A percentile compares a stretch with the other conserved stretches of the same genome.
Conservation (phyloP, 306 rosid genomes). For the Pyrus communis region DNA sequence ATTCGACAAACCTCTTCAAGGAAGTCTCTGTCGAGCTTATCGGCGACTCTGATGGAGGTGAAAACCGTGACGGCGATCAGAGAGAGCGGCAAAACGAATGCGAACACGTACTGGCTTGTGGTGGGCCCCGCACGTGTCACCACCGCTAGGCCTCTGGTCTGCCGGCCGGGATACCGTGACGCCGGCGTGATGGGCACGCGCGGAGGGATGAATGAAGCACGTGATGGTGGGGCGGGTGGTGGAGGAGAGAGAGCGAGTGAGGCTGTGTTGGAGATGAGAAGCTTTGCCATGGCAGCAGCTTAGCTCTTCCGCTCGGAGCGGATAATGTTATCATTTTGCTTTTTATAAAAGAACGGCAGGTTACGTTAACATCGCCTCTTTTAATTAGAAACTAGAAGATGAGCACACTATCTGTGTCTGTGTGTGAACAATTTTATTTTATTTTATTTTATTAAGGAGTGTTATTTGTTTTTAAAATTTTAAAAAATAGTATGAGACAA, state of each 20-base stretch:
- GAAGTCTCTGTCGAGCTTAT: constrained; percentile 60
- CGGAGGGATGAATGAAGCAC: constrained; percentile 14
- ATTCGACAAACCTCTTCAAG: constrained; percentile 57
- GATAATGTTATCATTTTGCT: background rate
- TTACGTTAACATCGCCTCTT: too few relatives aligned
- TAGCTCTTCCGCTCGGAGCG: background rate
- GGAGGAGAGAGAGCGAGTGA: constrained; percentile 8
- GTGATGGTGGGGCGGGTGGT: constrained; percentile 3
- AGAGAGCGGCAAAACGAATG: constrained; percentile 56
- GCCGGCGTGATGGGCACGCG: constrained; percentile 12
- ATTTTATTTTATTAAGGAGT: too few relatives aligned
- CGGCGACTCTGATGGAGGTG: constrained; percentile 48
- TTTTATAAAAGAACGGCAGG: background rate
- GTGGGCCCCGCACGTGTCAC: constrained; percentile 60
- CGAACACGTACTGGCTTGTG: constrained; percentile 43
- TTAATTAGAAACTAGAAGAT: too few relatives aligned
- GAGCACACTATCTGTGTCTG: too few relatives aligned
- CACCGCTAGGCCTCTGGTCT: constrained; percentile 23
- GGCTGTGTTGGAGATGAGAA: constrained; percentile 31
- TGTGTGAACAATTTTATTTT: too few relatives aligned
- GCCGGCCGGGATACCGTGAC: constrained; percentile 6
- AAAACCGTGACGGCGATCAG: constrained; percentile 56
- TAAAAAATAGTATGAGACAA: too few relatives aligned
- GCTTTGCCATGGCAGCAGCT: constrained; percentile 43
- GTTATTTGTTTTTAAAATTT: too few relatives aligned